Conservation (phyloP, 208 protist species). For the Trypanosoma vivax region DNA sequence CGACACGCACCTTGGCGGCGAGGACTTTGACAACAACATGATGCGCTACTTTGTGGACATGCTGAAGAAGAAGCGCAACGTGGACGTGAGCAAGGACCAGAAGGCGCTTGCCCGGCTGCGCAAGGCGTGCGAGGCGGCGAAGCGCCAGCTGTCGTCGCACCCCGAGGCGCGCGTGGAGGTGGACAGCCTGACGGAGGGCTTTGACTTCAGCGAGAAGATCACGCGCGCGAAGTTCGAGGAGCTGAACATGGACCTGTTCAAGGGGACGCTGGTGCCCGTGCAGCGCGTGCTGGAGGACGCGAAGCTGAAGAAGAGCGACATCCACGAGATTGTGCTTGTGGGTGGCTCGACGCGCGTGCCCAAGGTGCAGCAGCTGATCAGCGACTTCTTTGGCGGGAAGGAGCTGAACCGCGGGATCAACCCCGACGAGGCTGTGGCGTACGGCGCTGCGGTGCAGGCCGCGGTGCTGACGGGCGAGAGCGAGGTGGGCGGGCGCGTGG, state of each 20-base stretch:
- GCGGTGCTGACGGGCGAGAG: conserved; percentile 87
- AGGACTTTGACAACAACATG: conserved; percentile 7
- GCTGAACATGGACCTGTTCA: conserved; percentile 96
- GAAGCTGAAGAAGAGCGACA: conserved; percentile 91
- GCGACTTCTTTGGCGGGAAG: conserved; percentile 97
- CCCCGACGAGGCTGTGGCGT: conserved; percentile 41
- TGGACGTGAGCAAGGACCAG: conserved; percentile 51
- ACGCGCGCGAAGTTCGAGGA: conserved; percentile 97
- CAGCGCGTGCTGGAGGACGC: conserved; percentile 92
- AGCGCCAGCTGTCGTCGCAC: conserved; percentile 76
- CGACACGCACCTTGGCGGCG: conserved; percentile 3
- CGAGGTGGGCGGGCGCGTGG: conserved; percentile 69
- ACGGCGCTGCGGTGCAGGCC: conserved; percentile 97
- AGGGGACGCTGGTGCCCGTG: conserved; percentile 92
- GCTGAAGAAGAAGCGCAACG: conserved; percentile 82
- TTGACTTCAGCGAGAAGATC: conserved; percentile 93
- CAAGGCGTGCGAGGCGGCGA: conserved; percentile 57
- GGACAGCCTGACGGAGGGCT: conserved; percentile 92
- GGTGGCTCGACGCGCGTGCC: conserved; percentile 94
- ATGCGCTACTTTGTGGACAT: conserved; percentile 4
- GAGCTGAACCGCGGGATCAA: conserved; percentile 95
- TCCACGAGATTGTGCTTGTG: conserved; percentile 97
- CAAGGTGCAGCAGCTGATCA: conserved; percentile 95
- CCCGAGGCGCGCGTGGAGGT: conserved; percentile 91
- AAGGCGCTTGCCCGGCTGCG: conserved; percentile 62